phyloP scores from a whole-genome alignment of 1,284 basidiomycete species.

The Malassezia equina region DNA sequence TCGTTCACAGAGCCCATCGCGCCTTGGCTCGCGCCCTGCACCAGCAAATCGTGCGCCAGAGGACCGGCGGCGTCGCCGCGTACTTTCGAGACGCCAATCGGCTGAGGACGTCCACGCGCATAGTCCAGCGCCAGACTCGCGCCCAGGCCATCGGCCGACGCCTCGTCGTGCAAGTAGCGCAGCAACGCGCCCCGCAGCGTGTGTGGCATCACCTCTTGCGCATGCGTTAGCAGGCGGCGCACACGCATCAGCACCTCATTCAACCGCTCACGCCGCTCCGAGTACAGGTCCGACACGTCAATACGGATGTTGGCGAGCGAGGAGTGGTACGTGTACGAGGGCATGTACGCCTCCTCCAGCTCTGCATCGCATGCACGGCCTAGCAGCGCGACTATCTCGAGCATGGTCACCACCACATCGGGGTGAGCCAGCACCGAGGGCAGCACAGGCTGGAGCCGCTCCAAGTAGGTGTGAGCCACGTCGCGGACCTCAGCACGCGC shows the following conservation, averaged over 20 bases:
- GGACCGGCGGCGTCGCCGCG: conserved; percentile 41
- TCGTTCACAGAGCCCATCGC: conserved; percentile 64
- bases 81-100: conserved; percentile 38
- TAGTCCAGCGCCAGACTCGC: conserved; percentile 42
- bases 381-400: conserved; percentile 83
- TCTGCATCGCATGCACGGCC: conserved; percentile 81
- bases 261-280: conserved; percentile 72
- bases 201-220: conserved; percentile 74
- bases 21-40: conserved; percentile 51
- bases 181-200: conserved; percentile 85
- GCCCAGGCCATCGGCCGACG: conserved; percentile 29
- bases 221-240: conserved; percentile 71
- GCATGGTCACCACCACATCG: conserved; percentile 62
- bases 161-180: conserved; percentile 49
- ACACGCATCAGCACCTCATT: conserved; percentile 64
- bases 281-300: conserved; percentile 77
- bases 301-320: conserved; percentile 63
- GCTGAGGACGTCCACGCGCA: conserved; percentile 33
- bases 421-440: conserved; percentile 87
- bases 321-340: conserved; percentile 71
- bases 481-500: conserved; percentile 70
- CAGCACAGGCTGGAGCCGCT: conserved; percentile 79
- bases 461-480: conserved; percentile 69
- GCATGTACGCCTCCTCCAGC: conserved; percentile 86
- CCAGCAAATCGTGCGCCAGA: conserved; percentile 18